Evolutionary conservation across 2,329 filamentous ascomycete genomes (phyloP).

Genomic region (Penicillium glabrum): DNA sequence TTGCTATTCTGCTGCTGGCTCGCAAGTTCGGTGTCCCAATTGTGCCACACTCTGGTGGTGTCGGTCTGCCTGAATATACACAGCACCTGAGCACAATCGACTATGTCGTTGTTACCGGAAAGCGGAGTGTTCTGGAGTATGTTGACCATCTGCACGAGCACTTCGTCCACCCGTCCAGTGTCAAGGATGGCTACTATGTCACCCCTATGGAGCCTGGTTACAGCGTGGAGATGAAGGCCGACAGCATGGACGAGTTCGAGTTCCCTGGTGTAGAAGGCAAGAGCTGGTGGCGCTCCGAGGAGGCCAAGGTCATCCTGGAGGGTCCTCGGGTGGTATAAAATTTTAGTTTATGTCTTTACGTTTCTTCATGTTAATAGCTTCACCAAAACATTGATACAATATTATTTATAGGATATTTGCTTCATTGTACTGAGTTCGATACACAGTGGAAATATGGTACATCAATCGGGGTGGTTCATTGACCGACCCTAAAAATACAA

Average conservation of each 20-base stretch:
- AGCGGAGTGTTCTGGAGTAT: constrained; percentile 81
- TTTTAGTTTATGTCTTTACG: not conserved
- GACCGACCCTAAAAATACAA: constrained; percentile 13
- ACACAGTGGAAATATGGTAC: constrained; percentile 16
- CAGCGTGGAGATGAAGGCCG: constrained; percentile 89
- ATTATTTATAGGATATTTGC: not conserved
- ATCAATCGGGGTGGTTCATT: constrained; percentile 8
- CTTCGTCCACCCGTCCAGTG: constrained; percentile 77
- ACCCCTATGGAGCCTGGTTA: constrained; percentile 83
- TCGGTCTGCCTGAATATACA: constrained; percentile 90
- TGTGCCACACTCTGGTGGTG: constrained; percentile 85
- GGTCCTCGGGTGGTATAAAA: constrained; percentile 41
- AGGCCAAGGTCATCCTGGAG: constrained; percentile 73
- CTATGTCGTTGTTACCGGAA: constrained; percentile 81
- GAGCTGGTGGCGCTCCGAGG: constrained; percentile 82
- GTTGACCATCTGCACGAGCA: constrained; percentile 94
- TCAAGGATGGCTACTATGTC: constrained; percentile 83
- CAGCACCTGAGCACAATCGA: constrained; percentile 91
- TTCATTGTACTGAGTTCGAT: not conserved
- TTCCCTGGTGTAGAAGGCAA: constrained; percentile 76
- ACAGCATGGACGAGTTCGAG: constrained; percentile 76
- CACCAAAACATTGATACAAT: constrained; percentile 6
- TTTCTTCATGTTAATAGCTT: constrained; percentile 20
- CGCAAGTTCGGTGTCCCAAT: constrained; percentile 69
- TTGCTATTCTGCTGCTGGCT: constrained; percentile 86